These are phyloP conservation scores for Stromatinia cepivora DNA, from an alignment of 2,329 filamentous ascomycete species.

Conservation along the genomic window DNA sequence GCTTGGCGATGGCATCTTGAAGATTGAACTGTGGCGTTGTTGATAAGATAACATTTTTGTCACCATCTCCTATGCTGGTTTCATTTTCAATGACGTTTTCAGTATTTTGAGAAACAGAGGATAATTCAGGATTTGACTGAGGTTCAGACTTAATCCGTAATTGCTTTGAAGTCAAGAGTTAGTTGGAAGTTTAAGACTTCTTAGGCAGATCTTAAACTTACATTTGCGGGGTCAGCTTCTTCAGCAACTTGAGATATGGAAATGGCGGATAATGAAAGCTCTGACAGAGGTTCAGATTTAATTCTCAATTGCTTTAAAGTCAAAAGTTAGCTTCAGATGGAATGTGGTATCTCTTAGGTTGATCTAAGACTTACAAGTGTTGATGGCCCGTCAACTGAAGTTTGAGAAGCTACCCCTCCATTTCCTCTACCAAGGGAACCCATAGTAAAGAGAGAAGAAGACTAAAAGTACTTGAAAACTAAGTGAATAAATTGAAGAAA, in stretches of 20 bases:
- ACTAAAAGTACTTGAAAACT: neutral
- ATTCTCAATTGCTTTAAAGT: neutral
- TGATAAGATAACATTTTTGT: no score
- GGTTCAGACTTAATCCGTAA: neutral
- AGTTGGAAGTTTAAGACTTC: neutral
- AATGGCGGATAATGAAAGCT: neutral
- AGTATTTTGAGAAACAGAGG: neutral
- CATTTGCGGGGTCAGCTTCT: neutral
- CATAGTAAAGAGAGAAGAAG: neutral
- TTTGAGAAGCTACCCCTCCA: neutral
- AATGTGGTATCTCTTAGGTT: neutral
- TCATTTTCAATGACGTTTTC: neutral
- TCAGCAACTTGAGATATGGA: neutral
- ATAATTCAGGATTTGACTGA: no score
- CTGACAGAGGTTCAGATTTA: neutral
- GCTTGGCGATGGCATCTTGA: neutral
- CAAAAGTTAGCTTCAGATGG: neutral
- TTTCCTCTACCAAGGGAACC: neutral
- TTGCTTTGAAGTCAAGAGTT: neutral
- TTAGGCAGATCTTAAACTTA: neutral
- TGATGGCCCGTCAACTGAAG: neutral
- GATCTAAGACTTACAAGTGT: conserved; percentile 1
- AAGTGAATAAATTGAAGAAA: neutral
- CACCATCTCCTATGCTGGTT: neutral
- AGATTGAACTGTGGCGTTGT: neutral